A percentile compares a stretch with the other conserved stretches of the same genome.
phyloP scores from a whole-genome alignment of 495 filamentous ascomycete genomes.

The Neurospora sp. region DNA sequence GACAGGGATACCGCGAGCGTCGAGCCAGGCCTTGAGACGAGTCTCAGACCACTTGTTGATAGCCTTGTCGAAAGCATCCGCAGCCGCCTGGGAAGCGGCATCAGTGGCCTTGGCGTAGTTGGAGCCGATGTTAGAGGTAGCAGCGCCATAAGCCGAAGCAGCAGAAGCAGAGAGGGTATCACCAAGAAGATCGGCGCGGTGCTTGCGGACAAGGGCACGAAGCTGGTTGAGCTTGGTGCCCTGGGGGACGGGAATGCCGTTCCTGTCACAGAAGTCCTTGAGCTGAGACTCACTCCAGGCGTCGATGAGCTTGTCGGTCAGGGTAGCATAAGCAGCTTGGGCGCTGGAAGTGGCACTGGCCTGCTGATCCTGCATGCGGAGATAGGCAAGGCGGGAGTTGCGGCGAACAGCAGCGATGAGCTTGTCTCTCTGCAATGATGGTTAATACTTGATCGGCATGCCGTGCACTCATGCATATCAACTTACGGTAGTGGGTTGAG shows the following conservation, averaged over 20 bases:
- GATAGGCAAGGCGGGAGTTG: constrained; percentile 70
- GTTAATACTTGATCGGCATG: neutral
- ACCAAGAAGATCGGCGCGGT: constrained; percentile 63
- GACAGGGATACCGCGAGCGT: constrained; percentile 57
- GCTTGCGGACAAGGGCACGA: constrained; percentile 79
- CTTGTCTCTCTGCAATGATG: constrained; percentile 53
- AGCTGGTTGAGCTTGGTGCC: constrained; percentile 84
- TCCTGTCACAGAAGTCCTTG: constrained; percentile 87
- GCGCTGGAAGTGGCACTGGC: constrained; percentile 57
- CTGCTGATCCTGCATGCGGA: constrained; percentile 49
- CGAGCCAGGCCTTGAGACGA: constrained; percentile 67
- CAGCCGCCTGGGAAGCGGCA: constrained; percentile 49
- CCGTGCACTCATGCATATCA: neutral
- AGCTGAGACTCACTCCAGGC: constrained; percentile 81
- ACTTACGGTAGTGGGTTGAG: constrained; percentile 60
- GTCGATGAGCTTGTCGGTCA: constrained; percentile 77
- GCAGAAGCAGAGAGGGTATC: constrained; percentile 54
- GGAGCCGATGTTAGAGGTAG: constrained; percentile 73
- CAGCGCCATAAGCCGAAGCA: constrained; percentile 61
- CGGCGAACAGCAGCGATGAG: constrained; percentile 83
- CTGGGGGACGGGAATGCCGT: constrained; percentile 81
- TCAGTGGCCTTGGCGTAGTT: constrained; percentile 68
- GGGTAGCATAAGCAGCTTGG: constrained; percentile 52
- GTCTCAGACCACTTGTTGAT: constrained; percentile 59
- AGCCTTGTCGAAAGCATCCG: constrained; percentile 57